These are phyloP conservation scores for Claviceps humidiphila DNA, from an alignment of 2,329 filamentous ascomycete species.

Conservation along the genomic window DNA sequence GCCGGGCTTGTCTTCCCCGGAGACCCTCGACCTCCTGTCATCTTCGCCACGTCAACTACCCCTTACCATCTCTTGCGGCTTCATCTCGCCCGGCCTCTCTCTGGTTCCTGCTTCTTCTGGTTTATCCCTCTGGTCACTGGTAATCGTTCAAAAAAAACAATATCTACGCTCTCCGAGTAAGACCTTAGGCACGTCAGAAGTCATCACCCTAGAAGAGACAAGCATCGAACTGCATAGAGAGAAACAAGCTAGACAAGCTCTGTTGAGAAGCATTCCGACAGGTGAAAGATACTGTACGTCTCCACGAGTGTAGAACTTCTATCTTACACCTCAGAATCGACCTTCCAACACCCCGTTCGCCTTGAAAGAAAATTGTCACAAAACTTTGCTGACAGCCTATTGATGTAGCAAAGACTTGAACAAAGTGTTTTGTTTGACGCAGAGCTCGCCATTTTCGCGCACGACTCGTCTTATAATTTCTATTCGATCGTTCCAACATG, in stretches of 20 bases:
- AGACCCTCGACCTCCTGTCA: conserved; percentile 27
- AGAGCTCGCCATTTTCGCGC: not conserved
- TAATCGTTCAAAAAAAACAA: conserved; percentile 13
- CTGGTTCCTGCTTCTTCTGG: conserved; percentile 25
- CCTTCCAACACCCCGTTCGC: no score
- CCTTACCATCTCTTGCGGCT: conserved; percentile 13
- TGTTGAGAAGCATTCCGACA: not conserved
- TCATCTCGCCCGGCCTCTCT: conserved; percentile 9
- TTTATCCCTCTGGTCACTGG: conserved; percentile 27
- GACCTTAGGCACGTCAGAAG: conserved; percentile 24
- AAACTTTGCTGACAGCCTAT: not conserved
- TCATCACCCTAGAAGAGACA: not conserved
- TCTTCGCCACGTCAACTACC: conserved; percentile 13
- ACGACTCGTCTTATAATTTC: not conserved
- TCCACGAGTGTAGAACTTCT: not conserved
- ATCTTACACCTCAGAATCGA: not conserved
- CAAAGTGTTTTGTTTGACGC: not conserved
- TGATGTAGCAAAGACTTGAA: not conserved
- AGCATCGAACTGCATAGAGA: conserved; percentile 1
- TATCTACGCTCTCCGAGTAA: conserved; percentile 22
- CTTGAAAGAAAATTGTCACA: not conserved
- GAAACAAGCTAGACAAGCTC: not conserved
- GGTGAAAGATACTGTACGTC: not conserved
- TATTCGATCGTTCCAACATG: conserved; percentile 22
- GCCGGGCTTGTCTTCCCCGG: conserved; percentile 10